These are phyloP conservation scores for Ramaria sp. DNA, from an alignment of 768 basidiomycete species.

Conservation along the genomic window DNA sequence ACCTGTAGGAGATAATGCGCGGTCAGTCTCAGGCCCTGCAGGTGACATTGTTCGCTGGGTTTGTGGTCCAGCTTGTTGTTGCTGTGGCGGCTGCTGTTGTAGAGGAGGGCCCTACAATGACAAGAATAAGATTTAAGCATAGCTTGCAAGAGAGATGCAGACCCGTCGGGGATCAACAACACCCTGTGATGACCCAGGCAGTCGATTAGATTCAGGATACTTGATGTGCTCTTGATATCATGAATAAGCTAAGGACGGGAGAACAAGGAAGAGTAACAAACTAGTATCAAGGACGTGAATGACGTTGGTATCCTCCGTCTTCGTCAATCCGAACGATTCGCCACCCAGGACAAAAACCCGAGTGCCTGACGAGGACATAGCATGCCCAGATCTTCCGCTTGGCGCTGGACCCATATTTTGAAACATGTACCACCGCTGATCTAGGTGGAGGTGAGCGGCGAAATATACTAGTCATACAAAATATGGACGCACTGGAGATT, in stretches of 20 bases:
- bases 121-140: not conserved
- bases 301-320: constrained; percentile 66
- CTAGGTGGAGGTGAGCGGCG: constrained; percentile 29
- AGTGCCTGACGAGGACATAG: constrained; percentile 90
- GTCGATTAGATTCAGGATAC: constrained; percentile 62
- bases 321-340: constrained; percentile 68
- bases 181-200: constrained; percentile 15
- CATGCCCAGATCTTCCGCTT: constrained; percentile 86
- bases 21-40: constrained; percentile 25
- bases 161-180: not conserved
- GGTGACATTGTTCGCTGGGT: constrained; percentile 12
- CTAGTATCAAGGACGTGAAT: constrained; percentile 95
- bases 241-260: not conserved
- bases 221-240: constrained; percentile 71
- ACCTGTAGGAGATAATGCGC: constrained; percentile 56
- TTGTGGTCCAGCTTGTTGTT: constrained; percentile 17
- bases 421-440: constrained; percentile 99
- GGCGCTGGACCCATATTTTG: constrained; percentile 99
- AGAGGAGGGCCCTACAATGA: constrained; percentile 17
- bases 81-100: constrained; percentile 18
- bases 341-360: constrained; percentile 92
- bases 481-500: constrained; percentile 71
- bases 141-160: not conserved
- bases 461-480: not conserved
- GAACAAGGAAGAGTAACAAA: constrained; percentile 24